Evolutionary conservation across 176 grass and related monocot species (phyloP), one percentile per base, ranked within the genome.

Genomic region (Calamus simplicifolius): DNA sequence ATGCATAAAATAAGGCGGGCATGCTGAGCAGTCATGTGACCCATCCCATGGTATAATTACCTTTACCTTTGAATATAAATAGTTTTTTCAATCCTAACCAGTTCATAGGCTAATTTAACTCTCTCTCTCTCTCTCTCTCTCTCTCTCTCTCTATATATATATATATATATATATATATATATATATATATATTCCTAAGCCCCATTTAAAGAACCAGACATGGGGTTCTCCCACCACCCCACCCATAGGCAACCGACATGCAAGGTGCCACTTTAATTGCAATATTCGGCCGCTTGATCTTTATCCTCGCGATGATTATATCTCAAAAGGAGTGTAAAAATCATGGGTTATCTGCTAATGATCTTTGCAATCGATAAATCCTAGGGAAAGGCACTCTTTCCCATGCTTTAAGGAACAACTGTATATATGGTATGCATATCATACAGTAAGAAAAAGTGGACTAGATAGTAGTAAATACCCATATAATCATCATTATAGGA

Each of bases 21-120:
- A 81, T 75, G 69, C 56, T 57, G 73, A 69, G 64, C 69, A 68
- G 74, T 43, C 84, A 87, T 87, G 89, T 88, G 89, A 95, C 59
- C 68, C 80, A 88, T 72, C 73, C 51, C 74, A 76, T 35, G 4
- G 52, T 75, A 88, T 77, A 70, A 77, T 88, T 76, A 81, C 74
- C 71, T 84, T 67, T 77, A 81, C 74, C 71, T 84, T 67, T 77
- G 61, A 14, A n/a, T 75, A 73, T 92, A 73, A 74, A 69, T 76
- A 86, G 69, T 51, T 38, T 6, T 43, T n/a, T n/a, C n/a, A 57
- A 51, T 58, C 62, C 68, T 58, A 30, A 57, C 68, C 56, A 25
- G 66, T 57, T 67, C 54, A 51, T 70, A 70, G 71, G 4, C 19
- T 48, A 77, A 16, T 61, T 69, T 57, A 69, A 43, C 28, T 69